These are phyloP conservation scores for Grigorovia jiainica DNA, from an alignment of 805 yeast species.

Conservation along the genomic window DNA sequence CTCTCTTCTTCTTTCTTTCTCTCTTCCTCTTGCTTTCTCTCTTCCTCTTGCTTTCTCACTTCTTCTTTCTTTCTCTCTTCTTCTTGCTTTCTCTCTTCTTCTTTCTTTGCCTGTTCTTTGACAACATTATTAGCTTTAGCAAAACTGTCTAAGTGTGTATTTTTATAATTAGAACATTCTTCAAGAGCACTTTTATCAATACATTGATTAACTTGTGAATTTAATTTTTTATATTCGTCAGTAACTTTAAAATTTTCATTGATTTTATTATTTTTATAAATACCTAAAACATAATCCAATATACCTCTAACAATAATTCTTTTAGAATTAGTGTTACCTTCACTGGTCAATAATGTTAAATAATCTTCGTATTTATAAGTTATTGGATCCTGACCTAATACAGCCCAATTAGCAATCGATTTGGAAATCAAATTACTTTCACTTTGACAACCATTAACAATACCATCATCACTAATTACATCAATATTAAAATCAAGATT, in stretches of 20 bases:
- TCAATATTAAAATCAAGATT: slow-evolving; percentile 10
- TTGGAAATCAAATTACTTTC: slow-evolving; percentile 11
- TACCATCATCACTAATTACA: slow-evolving; percentile 9
- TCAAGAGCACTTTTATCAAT: background rate
- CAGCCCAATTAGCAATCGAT: slow-evolving; percentile 13
- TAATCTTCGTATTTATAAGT: slow-evolving; percentile 25
- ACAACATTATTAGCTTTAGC: background rate
- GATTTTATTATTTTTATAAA: slow-evolving; percentile 13
- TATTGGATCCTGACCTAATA: slow-evolving; percentile 10
- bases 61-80: too few relatives aligned
- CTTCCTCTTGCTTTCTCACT: too few relatives aligned
- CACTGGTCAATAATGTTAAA: slow-evolving; percentile 32
- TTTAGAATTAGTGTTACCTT: slow-evolving; percentile 31
- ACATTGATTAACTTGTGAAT: background rate
- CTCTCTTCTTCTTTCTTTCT: too few relatives aligned
- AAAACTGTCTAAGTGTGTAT: background rate
- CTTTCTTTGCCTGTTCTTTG: background rate
- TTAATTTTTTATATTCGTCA: background rate
- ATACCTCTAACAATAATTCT: slow-evolving; percentile 30
- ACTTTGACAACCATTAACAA: slow-evolving; percentile 6
- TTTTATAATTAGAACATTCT: background rate
- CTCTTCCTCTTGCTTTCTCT: too few relatives aligned
- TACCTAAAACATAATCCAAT: slow-evolving; percentile 28
- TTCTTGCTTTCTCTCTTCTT: too few relatives aligned
- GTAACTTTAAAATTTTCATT: background rate